phyloP scores from a whole-genome alignment of 495 filamentous ascomycete species.

The Bombardia bombarda region DNA sequence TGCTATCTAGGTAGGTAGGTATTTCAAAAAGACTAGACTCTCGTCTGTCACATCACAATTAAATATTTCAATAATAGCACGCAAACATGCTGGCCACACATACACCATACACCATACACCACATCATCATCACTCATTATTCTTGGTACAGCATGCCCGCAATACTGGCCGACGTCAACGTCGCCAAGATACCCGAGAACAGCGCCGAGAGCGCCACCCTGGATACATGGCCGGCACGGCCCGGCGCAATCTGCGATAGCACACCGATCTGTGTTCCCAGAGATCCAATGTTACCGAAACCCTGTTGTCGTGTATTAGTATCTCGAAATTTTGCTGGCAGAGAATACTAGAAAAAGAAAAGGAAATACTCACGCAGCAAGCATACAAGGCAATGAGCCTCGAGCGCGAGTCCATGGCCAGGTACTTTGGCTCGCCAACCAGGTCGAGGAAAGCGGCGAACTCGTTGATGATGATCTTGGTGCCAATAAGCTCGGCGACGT shows the following conservation, averaged over 20 bases:
- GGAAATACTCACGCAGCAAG: slow-evolving; percentile 63
- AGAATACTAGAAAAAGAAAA: background rate
- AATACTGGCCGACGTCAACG: slow-evolving; percentile 72
- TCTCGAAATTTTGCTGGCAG: too few relatives aligned
- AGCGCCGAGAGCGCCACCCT: slow-evolving; percentile 70
- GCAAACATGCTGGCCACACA: too few relatives aligned
- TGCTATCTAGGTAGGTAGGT: too few relatives aligned
- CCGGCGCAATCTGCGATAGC: slow-evolving; percentile 69
- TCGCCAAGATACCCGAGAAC: slow-evolving; percentile 68
- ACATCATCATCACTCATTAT: too few relatives aligned
- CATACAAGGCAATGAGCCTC: slow-evolving; percentile 78
- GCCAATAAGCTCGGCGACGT: slow-evolving; percentile 73
- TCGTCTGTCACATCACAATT: too few relatives aligned
- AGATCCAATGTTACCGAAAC: slow-evolving; percentile 74
- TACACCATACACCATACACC: too few relatives aligned
- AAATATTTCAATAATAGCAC: too few relatives aligned
- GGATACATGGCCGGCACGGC: slow-evolving; percentile 64
- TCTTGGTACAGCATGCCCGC: slow-evolving; percentile 56
- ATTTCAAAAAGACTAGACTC: too few relatives aligned
- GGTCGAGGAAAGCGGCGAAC: slow-evolving; percentile 50
- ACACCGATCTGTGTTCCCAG: slow-evolving; percentile 84
- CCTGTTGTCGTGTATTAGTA: slow-evolving; percentile 64
- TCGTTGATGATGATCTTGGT: slow-evolving; percentile 75
- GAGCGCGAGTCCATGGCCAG: slow-evolving; percentile 56
- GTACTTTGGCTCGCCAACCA: slow-evolving; percentile 58